A percentile compares a stretch with the other conserved stretches of the same genome.
phyloP scores from a whole-genome alignment of 306 rosid genomes.

The Pterocarpus santalinus region DNA sequence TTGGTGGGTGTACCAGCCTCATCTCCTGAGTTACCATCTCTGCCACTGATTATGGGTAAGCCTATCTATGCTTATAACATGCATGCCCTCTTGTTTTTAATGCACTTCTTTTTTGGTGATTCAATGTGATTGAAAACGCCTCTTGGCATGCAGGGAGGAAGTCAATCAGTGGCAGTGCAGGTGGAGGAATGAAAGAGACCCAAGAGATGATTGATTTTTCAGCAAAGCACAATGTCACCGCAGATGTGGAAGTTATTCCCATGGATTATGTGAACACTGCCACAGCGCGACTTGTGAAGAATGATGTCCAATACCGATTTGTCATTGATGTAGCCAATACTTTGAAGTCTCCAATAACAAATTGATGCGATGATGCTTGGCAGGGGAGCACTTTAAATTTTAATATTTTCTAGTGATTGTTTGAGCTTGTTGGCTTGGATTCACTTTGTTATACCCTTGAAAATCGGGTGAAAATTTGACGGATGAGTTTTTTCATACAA shows the following conservation, averaged over 20 bases:
- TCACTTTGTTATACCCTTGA: no score
- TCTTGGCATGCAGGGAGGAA: constrained; percentile 41
- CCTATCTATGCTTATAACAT: no score
- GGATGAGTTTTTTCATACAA: no score
- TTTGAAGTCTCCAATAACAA: not conserved
- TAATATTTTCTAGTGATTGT: no score
- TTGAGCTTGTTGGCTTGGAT: no score
- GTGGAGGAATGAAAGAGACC: constrained; percentile 47
- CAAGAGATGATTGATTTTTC: constrained; percentile 58
- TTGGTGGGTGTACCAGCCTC: constrained; percentile 49
- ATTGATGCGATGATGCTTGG: no score
- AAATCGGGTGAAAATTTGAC: no score
- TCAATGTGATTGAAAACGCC: no score
- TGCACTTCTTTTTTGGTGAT: no score
- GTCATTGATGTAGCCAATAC: constrained; percentile 57
- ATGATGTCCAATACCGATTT: constrained; percentile 54
- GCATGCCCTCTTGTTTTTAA: no score
- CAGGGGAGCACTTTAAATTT: no score
- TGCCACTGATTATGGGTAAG: constrained; percentile 50
- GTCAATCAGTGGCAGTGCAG: constrained; percentile 47
- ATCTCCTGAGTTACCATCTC: constrained; percentile 47
- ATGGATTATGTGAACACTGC: constrained; percentile 53
- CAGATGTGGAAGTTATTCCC: constrained; percentile 49
- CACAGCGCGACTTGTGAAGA: constrained; percentile 42
- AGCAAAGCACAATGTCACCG: constrained; percentile 46